Evolutionary conservation across 2,329 filamentous ascomycete genomes (phyloP).

Genomic region (Capronia americana): DNA sequence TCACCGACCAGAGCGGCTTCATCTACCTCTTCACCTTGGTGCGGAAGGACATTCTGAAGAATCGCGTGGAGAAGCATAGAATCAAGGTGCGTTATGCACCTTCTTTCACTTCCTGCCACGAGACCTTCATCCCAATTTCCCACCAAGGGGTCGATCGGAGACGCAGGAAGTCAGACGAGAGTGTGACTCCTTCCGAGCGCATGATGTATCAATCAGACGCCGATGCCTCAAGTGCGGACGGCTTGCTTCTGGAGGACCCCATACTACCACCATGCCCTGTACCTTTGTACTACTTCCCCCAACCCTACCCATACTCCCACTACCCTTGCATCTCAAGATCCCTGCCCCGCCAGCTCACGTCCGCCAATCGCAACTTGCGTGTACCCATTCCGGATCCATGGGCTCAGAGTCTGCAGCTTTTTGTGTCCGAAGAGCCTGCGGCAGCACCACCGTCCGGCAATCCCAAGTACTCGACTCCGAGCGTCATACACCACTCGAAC

Average conservation of each 20-base stretch:
- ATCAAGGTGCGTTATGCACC: constrained; percentile 60
- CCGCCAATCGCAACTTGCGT: constrained; percentile 25
- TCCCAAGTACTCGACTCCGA: background rate
- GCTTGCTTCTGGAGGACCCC: constrained; percentile 1
- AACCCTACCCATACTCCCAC: constrained; percentile 22
- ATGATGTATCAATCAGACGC: background rate
- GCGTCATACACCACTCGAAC: constrained; percentile 60
- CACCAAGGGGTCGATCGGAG: constrained; percentile 10
- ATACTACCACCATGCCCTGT: constrained; percentile 26
- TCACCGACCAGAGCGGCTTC: constrained; percentile 67
- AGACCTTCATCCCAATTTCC: constrained; percentile 16
- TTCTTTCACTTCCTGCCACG: constrained; percentile 16
- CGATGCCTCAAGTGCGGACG: background rate
- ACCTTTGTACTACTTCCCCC: constrained; percentile 12
- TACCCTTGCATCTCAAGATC: constrained; percentile 30
- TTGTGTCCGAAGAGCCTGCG: constrained; percentile 53
- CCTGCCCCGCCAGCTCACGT: constrained; percentile 24
- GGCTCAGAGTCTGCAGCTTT: constrained; percentile 60
- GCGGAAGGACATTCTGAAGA: constrained; percentile 57
- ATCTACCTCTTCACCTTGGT: constrained; percentile 68
- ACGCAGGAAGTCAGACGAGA: constrained; percentile 4
- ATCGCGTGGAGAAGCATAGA: constrained; percentile 64
- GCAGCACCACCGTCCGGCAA: background rate
- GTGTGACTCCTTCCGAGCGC: constrained; percentile 3
- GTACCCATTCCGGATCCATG: constrained; percentile 38